phyloP scores from a whole-genome alignment of 805 yeast genomes.

The Hanseniaspora clermontiae region DNA sequence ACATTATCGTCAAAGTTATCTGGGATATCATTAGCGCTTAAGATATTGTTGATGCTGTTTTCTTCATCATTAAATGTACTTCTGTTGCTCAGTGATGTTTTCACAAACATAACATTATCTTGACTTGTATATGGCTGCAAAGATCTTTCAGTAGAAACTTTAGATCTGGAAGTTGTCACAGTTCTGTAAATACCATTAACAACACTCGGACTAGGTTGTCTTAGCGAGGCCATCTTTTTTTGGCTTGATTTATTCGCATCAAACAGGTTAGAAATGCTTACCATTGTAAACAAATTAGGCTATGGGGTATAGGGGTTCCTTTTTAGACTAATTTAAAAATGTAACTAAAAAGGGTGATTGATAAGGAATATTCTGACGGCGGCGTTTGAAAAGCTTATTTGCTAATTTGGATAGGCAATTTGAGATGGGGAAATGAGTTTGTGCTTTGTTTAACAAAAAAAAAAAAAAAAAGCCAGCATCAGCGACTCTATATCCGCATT shows the following conservation, averaged over 20 bases:
- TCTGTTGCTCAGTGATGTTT: background rate
- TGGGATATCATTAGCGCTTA: background rate
- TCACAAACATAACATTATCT: constrained; percentile 11
- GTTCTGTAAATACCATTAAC: constrained; percentile 13
- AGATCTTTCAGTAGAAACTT: background rate
- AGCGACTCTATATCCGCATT: background rate
- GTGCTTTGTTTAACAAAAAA: background rate
- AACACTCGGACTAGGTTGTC: background rate
- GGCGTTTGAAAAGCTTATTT: no score
- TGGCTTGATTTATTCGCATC: background rate
- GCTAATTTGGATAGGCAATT: background rate
- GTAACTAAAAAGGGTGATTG: no score
- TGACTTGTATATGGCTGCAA: constrained; percentile 5
- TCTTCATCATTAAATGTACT: background rate
- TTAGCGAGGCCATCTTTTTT: background rate
- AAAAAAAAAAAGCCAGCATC: no score
- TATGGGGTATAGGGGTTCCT: background rate
- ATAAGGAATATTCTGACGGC: no score
- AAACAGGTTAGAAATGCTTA: background rate
- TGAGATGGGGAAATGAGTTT: background rate
- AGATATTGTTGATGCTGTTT: background rate
- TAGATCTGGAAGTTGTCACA: background rate
- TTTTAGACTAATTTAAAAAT: background rate
- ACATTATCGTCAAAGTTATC: background rate
- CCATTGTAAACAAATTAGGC: background rate